Base-by-base conservation (phyloP, 768 basidiomycete genomes). In the Tulasnella sp. region DNA sequence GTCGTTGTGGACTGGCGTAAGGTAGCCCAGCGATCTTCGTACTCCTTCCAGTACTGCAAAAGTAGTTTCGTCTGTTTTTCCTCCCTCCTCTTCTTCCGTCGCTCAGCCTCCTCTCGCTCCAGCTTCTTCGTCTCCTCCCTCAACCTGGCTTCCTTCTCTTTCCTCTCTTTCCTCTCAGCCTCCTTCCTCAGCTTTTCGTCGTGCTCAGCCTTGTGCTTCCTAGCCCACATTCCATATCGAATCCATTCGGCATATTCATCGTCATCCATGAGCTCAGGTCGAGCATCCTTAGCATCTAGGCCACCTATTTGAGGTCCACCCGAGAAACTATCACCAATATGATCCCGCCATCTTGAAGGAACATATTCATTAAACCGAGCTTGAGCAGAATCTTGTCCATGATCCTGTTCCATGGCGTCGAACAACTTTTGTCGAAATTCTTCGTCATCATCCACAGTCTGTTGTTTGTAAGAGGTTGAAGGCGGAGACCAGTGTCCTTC, bases 181-280 rank as follows among this genome's bases (percentile, higher is more conserved):
- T 39, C 43, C n/a, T 35, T 35, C 15, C 44, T 39, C n/a, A 45
- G 24, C 33, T 28, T n/a, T 16, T 54, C 42, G 42, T 57, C 56
- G 5, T 34, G 22, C 44, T 65, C 64, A 2, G 51, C 57, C 32
- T 53, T 55, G 45, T 65, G 59, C 45, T 59, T 59, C 3, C 55
- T 50, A 76, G 77, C 75, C 70, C 85, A 90, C 84, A 95, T 92
- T 41, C 86, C 87, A 22, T 72, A 65, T 56, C 90, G 69, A 45
- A 93, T 68, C 83, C 85, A 92, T 58, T 88, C 85, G 1, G 82
- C 76, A 58, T 93, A 93, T 54, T 87, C 81, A 57, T 91, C 83
- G 6, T 91, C 88, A 54, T 81, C 79, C 82, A 92, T 82, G 42
- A 62, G 4, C 42, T 29, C 60, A 63, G 34, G 67, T 2, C 75